phyloP scores from a whole-genome alignment of 306 rosid species.

The Cicer bijugum region DNA sequence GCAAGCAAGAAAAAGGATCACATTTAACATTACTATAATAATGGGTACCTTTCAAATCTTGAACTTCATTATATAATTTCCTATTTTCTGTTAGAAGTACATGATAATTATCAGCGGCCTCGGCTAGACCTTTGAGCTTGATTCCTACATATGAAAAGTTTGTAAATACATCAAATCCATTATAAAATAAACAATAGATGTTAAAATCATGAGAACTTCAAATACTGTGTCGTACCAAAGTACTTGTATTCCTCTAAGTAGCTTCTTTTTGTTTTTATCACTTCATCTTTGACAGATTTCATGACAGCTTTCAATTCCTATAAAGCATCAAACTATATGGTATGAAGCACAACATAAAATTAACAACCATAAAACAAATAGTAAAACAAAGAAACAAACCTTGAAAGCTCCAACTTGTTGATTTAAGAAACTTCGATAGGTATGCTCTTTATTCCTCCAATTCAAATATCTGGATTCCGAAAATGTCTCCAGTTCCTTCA shows the following conservation, averaged over 20 bases:
- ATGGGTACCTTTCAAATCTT: slow-evolving; percentile 85
- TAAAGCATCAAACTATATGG: slow-evolving; percentile 38
- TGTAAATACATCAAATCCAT: slow-evolving; percentile 36
- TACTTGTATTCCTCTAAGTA: slow-evolving; percentile 69
- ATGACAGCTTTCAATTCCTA: slow-evolving; percentile 70
- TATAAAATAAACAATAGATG: slow-evolving; percentile 29
- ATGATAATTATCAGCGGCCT: slow-evolving; percentile 91
- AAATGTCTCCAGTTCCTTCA: slow-evolving; percentile 72
- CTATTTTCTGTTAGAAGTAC: slow-evolving; percentile 83
- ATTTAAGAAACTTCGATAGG: slow-evolving; percentile 61
- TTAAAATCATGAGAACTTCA: slow-evolving; percentile 29
- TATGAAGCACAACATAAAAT: slow-evolving; percentile 35
- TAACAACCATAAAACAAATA: slow-evolving; percentile 26
- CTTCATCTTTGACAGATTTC: slow-evolving; percentile 70
- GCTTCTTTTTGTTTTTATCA: slow-evolving; percentile 65
- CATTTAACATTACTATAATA: slow-evolving; percentile 21
- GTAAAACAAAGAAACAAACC: slow-evolving; percentile 57
- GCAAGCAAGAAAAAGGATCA: slow-evolving; percentile 31
- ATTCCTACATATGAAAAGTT: slow-evolving; percentile 49
- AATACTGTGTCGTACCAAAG: slow-evolving; percentile 67
- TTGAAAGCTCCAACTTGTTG: slow-evolving; percentile 65
- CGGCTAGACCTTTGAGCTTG: slow-evolving; percentile 83
- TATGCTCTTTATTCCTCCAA: slow-evolving; percentile 80
- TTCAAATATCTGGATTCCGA: slow-evolving; percentile 75
- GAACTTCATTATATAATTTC: slow-evolving; percentile 91